phyloP scores from a whole-genome alignment of 202 grass and related monocot species.

The Setaria italica region DNA sequence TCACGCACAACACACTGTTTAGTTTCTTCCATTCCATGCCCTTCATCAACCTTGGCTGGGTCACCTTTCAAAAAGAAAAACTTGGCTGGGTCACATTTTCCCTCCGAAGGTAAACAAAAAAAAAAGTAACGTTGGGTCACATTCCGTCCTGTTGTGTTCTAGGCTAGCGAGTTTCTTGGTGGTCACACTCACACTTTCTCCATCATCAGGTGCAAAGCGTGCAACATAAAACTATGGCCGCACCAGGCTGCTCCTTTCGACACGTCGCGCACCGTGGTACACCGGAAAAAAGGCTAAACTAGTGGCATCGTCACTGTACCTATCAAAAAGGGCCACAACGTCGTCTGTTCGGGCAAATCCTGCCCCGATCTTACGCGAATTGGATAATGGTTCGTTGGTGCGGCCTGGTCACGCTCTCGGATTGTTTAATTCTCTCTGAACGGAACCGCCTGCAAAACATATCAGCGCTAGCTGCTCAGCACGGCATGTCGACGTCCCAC shows the following conservation, averaged over 20 bases:
- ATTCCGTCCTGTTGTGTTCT: no score
- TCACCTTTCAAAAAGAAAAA: no score
- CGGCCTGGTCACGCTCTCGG: not conserved
- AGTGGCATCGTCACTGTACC: not conserved
- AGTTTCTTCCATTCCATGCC: no score
- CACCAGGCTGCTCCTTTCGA: not conserved
- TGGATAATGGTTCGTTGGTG: conserved; percentile 13
- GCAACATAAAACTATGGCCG: not conserved
- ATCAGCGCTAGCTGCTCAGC: not conserved
- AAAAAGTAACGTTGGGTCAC: no score
- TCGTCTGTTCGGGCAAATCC: not conserved
- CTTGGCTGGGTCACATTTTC: no score
- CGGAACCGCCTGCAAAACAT: conserved; percentile 30
- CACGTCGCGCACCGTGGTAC: not conserved
- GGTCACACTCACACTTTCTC: not conserved
- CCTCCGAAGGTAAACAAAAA: no score
- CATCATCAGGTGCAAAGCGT: not conserved
- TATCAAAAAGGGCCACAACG: conserved; percentile 17
- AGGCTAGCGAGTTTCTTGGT: not conserved
- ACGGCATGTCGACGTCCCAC: conserved; percentile 48
- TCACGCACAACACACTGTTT: no score
- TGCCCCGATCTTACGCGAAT: conserved; percentile 13
- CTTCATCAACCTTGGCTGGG: no score
- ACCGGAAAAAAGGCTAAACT: not conserved
- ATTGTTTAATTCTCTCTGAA: conserved; percentile 44